phyloP scores from a whole-genome alignment of 441 rosid species.

The Aquilaria agallochum region DNA sequence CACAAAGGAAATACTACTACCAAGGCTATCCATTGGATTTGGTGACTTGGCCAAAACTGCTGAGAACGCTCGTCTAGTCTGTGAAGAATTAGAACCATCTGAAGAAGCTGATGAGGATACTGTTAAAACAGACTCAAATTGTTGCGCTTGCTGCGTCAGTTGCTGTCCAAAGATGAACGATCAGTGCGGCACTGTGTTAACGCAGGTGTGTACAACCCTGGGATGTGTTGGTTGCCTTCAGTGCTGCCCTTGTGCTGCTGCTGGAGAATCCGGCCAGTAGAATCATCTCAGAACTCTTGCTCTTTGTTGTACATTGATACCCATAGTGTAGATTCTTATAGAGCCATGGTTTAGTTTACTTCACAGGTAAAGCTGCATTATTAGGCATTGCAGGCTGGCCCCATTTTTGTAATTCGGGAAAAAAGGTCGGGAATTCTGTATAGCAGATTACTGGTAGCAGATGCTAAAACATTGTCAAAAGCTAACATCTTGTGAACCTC shows the following conservation, averaged over 20 bases:
- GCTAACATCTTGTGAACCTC: too few species aligned
- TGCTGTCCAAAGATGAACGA: constrained; percentile 69
- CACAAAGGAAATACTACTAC: constrained; percentile 34
- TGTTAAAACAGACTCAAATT: constrained; percentile 76
- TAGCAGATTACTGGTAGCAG: too few species aligned
- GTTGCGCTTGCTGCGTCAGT: constrained; percentile 74
- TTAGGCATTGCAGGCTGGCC: too few species aligned
- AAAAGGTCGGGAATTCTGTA: too few species aligned
- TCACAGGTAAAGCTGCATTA: too few species aligned
- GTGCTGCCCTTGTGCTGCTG: constrained; percentile 69
- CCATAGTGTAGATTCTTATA: background rate
- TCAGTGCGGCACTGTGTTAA: constrained; percentile 47
- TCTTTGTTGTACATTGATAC: constrained; percentile 4
- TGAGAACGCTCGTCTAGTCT: constrained; percentile 59
- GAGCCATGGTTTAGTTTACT: too few species aligned
- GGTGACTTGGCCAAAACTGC: constrained; percentile 70
- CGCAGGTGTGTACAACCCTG: constrained; percentile 64
- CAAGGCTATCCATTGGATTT: constrained; percentile 55
- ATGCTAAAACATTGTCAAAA: too few species aligned
- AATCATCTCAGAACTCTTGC: background rate
- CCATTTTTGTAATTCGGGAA: too few species aligned
- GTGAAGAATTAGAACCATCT: constrained; percentile 43
- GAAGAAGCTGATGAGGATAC: constrained; percentile 65
- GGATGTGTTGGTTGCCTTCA: constrained; percentile 87
- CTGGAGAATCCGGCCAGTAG: constrained; percentile 38